Evolutionary conservation across 73 alveolate species (phyloP), one percentile per base, ranked within the genome.

Genomic region (Paramecium sexaurelia): DNA sequence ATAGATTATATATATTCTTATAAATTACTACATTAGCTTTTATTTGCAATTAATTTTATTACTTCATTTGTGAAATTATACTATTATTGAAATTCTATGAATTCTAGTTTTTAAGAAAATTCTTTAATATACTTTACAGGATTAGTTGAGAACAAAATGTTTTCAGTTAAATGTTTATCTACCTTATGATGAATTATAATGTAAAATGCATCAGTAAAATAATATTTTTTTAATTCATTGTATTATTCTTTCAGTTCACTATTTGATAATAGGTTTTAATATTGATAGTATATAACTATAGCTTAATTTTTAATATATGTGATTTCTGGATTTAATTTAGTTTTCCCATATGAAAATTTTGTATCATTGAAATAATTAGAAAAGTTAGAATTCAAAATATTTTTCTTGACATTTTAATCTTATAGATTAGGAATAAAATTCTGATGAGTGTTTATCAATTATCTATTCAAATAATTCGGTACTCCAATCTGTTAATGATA

Each of bases 381-480:
- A 61, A 61, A 61, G 26, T 61, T 61, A 29, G 83, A 61, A 61
- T 61, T 61, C 43, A 61, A 61, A 29, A 61, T 32, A 61, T 26
- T 29, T 10, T 61, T 61, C 45, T 24, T 61, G 0, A 61, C 11
- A 10, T 61, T 6, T 61, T 61, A 61, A 22, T 61, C 27, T 11
- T 61, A 15, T 32, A 61, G 11, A 61, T 61, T 61, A 26, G 83
- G 83, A 5, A 61, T 61, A 26, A 2, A 10, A 29, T 26, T 29
- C 11, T 29, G 39, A 61, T 27, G 20, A 11, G 83, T 61, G 17
- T 24, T 32, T 29, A 61, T 29, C 26, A 61, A 29, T 61, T 61
- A 61, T 61, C 83, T 61, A 61, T 61, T 61, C 83, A 61, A 61
- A 32, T 61, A 61, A 61, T 61, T 61, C 11, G 83, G 83, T 3